Evolutionary conservation across 345 rosid genomes (phyloP).

Genomic region (Aquilaria yunnanensis): DNA sequence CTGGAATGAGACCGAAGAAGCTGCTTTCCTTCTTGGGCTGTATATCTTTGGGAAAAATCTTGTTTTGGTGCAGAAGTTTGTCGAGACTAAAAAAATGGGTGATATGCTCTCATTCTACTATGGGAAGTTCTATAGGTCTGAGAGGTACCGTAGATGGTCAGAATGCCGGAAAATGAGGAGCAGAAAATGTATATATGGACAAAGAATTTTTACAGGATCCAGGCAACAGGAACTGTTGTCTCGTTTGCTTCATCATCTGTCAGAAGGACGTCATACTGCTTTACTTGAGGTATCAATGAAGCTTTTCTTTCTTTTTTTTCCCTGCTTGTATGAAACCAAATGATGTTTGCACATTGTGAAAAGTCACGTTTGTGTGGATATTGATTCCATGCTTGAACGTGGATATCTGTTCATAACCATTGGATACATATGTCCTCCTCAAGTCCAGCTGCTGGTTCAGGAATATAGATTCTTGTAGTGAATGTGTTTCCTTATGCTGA

Average conservation of each 20-base stretch:
- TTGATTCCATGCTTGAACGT: no score
- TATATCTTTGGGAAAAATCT: conserved; percentile 65
- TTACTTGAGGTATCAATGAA: conserved; percentile 39
- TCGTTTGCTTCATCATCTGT: conserved; percentile 32
- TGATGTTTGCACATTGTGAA: no score
- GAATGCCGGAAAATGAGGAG: conserved; percentile 40
- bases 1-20: conserved; percentile 35
- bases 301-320: neutral
- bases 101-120: conserved; percentile 44
- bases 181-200: conserved; percentile 36
- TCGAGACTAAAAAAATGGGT: conserved; percentile 40
- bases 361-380: no score
- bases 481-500: no score
- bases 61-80: conserved; percentile 36
- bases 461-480: no score
- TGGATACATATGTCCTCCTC: no score
- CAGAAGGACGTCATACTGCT: conserved; percentile 27
- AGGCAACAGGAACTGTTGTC: conserved; percentile 52
- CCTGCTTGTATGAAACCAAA: neutral
- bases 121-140: conserved; percentile 49
- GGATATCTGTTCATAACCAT: no score
- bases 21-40: conserved; percentile 46
- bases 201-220: conserved; percentile 46
- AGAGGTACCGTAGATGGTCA: conserved; percentile 46
- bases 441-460: no score